phyloP scores from a whole-genome alignment of 169 alveolate species.

The Eimeria sp. region DNA sequence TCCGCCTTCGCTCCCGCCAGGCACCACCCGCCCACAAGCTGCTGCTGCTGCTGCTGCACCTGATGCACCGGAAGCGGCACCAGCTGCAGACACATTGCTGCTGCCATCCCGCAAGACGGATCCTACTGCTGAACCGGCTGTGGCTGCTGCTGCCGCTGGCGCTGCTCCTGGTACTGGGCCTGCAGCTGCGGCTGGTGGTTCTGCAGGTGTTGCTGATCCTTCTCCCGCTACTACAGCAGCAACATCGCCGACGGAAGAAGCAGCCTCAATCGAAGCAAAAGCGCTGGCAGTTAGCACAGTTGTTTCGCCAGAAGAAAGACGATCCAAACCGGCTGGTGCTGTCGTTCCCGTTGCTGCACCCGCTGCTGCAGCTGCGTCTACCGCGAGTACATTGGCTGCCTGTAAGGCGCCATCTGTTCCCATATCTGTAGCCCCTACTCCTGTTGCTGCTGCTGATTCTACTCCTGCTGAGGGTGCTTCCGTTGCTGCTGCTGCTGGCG shows the following conservation, averaged over 20 bases:
- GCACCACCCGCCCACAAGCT: neutral
- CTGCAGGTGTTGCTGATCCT: no score
- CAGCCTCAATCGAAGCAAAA: neutral
- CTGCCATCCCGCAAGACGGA: neutral
- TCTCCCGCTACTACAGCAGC: neutral
- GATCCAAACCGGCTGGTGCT: neutral
- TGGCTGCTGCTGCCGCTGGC: constrained; percentile 13
- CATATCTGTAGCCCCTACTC: no score
- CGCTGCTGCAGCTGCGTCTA: constrained; percentile 3
- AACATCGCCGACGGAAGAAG: neutral
- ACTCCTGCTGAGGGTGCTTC: no score
- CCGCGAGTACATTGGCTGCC: neutral
- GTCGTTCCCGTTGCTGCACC: neutral
- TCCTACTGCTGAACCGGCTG: neutral
- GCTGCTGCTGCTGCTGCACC: neutral
- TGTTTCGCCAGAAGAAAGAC: neutral
- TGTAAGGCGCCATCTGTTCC: neutral
- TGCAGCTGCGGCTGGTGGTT: no score
- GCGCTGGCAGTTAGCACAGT: constrained; percentile 6
- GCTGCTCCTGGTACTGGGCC: no score
- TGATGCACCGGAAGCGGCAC: neutral
- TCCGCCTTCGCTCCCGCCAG: neutral
- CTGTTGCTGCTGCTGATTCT: no score
- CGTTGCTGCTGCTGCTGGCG: no score
- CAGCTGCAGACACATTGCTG: neutral